Percentiles rank a stretch among this genome's conserved stretches.
These are phyloP conservation scores for Trichophyton simii DNA, from an alignment of 2,329 filamentous ascomycete genomes.

Conservation along the genomic window DNA sequence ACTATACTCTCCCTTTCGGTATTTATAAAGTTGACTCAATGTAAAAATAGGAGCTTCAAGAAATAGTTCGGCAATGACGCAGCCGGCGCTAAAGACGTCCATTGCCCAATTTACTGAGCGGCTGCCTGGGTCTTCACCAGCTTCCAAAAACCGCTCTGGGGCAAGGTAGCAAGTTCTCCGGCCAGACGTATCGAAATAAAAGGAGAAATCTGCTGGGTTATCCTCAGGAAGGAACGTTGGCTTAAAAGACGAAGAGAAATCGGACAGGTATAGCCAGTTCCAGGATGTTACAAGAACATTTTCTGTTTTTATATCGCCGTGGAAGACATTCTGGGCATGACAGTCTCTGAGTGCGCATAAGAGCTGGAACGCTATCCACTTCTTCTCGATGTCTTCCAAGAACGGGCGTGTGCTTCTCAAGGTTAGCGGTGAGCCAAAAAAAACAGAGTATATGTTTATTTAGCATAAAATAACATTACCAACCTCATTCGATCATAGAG, in stretches of 20 bases:
- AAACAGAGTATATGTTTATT: not conserved
- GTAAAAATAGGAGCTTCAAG: constrained; percentile 94
- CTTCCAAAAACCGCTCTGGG: constrained; percentile 74
- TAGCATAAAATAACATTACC: constrained; percentile 1
- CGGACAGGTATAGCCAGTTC: constrained; percentile 98
- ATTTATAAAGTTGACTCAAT: constrained; percentile 91
- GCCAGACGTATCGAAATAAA: constrained; percentile 91
- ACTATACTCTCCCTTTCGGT: constrained; percentile 83
- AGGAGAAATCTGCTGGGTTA: constrained; percentile 93
- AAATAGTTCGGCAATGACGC: constrained; percentile 92
- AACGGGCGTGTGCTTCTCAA: constrained; percentile 76
- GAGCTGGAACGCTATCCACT: constrained; percentile 94
- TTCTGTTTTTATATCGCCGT: constrained; percentile 97
- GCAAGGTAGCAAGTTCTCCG: constrained; percentile 89
- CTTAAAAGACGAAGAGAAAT: constrained; percentile 93
- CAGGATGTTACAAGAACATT: constrained; percentile 95
- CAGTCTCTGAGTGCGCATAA: constrained; percentile 86
- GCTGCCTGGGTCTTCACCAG: constrained; percentile 53
- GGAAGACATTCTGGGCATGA: constrained; percentile 76
- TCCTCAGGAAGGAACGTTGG: constrained; percentile 88
- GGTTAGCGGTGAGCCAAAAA: constrained; percentile 16
- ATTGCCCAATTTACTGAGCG: constrained; percentile 74
- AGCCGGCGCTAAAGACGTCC: constrained; percentile 96
- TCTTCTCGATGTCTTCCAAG: constrained; percentile 94
- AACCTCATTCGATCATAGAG: constrained; percentile 81